A percentile compares a stretch with the other conserved stretches of the same genome.
Evolutionary conservation across 768 basidiomycete genomes (phyloP).

Genomic region (Xerocomellus amylosporus): DNA sequence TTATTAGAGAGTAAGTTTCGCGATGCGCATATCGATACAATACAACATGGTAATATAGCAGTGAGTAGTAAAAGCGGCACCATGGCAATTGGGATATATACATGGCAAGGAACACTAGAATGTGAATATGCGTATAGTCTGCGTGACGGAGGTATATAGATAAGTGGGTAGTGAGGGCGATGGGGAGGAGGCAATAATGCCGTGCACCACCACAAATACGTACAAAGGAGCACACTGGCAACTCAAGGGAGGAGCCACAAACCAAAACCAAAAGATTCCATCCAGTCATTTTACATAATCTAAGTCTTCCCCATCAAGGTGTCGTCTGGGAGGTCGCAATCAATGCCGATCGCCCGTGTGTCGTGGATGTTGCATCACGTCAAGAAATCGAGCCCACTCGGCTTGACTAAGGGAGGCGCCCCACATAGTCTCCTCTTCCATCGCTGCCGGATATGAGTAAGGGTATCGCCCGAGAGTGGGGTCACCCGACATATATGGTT

Average conservation of each 20-base stretch:
- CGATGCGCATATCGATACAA: constrained; percentile 12
- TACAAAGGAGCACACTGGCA: constrained; percentile 19
- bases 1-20: not conserved
- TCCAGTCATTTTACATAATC: constrained; percentile 30
- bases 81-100: constrained; percentile 12
- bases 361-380: constrained; percentile 55
- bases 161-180: constrained; percentile 9
- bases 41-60: constrained; percentile 24
- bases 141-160: constrained; percentile 16
- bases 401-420: constrained; percentile 73
- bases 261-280: constrained; percentile 25
- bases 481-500: constrained; percentile 26
- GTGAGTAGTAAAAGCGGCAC: constrained; percentile 5
- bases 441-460: constrained; percentile 41
- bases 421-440: constrained; percentile 69
- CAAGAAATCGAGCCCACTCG: constrained; percentile 68
- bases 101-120: constrained; percentile 11
- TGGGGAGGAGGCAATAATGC: constrained; percentile 3
- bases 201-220: constrained; percentile 25
- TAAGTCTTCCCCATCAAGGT: constrained; percentile 12
- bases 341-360: constrained; percentile 29
- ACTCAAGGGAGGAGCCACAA: constrained; percentile 16
- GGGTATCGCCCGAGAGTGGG: constrained; percentile 23
- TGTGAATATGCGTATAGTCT: constrained; percentile 21
- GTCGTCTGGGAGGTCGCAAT: constrained; percentile 8